Conservation (phyloP, 2,329 filamentous ascomycete genomes). For the Pochonia chlamydosporia region DNA sequence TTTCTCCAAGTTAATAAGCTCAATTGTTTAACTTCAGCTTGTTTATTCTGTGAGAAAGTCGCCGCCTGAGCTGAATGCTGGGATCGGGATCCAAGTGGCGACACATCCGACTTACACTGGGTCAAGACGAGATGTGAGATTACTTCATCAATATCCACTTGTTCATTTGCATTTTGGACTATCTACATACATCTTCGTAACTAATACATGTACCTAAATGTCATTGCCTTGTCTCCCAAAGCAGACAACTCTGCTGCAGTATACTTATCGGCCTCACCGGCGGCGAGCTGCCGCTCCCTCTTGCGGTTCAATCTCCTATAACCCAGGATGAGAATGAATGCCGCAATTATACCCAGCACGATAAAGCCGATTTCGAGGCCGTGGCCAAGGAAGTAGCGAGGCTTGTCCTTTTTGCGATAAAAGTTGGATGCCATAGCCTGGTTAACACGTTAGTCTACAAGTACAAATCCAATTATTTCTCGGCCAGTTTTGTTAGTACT, state of each 20-base stretch:
- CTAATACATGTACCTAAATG: slow-evolving; percentile 55
- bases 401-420: slow-evolving; percentile 48
- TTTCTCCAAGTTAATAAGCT: too few relatives aligned
- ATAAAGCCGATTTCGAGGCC: slow-evolving; percentile 46
- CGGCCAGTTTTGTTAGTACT: too few relatives aligned
- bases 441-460: neutral
- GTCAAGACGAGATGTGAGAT: too few relatives aligned
- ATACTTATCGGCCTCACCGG: slow-evolving; percentile 31
- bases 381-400: slow-evolving; percentile 45
- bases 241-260: slow-evolving; percentile 47
- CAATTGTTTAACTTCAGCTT: too few relatives aligned
- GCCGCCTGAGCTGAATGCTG: too few relatives aligned
- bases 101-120: too few relatives aligned
- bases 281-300: slow-evolving; percentile 39
- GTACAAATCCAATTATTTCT: too few relatives aligned
- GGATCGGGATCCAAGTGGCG: too few relatives aligned
- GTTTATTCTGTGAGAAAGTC: too few relatives aligned
- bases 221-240: slow-evolving; percentile 55
- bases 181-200: neutral
- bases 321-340: slow-evolving; percentile 35
- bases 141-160: too few relatives aligned
- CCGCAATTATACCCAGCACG: slow-evolving; percentile 36
- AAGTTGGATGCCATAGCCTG: slow-evolving; percentile 69
- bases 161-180: too few relatives aligned
- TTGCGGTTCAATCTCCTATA: slow-evolving; percentile 56